A percentile compares a stretch with the other conserved stretches of the same genome.
Evolutionary conservation across 106 monocot species (phyloP).

Genomic region (Acorus calamus): DNA sequence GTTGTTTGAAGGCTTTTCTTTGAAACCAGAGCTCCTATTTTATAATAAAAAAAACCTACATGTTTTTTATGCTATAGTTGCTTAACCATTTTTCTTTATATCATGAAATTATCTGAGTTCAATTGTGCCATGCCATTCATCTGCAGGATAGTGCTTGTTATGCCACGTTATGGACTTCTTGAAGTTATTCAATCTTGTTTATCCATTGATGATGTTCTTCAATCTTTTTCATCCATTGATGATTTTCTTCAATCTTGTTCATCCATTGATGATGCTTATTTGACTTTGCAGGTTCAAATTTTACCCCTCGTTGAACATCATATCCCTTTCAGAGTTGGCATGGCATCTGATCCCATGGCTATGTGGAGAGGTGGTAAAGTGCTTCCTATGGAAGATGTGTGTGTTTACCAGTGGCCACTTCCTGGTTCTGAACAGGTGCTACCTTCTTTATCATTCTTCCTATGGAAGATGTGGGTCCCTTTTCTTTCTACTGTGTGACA

Average conservation of each 20-base stretch:
- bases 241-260: background rate
- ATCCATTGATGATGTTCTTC: background rate
- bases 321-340: conserved; percentile 51
- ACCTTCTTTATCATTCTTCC: background rate
- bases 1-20: too few species aligned
- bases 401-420: conserved; percentile 70
- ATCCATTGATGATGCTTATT: background rate
- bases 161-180: too few species aligned
- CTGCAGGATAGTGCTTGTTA: too few species aligned
- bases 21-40: too few species aligned
- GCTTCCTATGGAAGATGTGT: conserved; percentile 85
- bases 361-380: conserved; percentile 63
- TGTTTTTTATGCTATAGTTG: too few species aligned
- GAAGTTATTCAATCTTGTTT: too few species aligned
- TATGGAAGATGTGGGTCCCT: background rate
- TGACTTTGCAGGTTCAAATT: conserved; percentile 47
- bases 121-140: too few species aligned
- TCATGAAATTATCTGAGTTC: too few species aligned
- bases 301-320: conserved; percentile 17
- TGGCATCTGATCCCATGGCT: conserved; percentile 89
- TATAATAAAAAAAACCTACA: too few species aligned
- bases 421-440: conserved; percentile 61
- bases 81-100: too few species aligned
- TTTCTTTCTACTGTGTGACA: background rate
- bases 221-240: background rate